Conservation (phyloP, 768 basidiomycete genomes). For the Mycena haematopus region DNA sequence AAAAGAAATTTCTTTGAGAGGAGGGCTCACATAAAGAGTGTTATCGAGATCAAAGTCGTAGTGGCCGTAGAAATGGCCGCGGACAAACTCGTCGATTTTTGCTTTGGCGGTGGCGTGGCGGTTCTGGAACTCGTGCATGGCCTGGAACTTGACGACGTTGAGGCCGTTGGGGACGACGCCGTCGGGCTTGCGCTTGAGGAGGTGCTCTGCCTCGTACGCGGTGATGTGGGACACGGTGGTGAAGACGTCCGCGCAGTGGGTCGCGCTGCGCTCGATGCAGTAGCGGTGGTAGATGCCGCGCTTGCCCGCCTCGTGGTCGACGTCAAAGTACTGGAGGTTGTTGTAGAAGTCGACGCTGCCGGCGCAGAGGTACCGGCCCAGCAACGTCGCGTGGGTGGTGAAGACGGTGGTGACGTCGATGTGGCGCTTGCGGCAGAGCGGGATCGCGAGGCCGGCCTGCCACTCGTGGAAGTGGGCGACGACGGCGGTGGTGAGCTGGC, state of each 20-base stretch:
- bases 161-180: slow-evolving; percentile 97
- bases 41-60: background rate
- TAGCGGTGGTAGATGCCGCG: slow-evolving; percentile 98
- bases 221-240: slow-evolving; percentile 98
- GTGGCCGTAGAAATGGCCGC: background rate
- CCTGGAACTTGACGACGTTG: slow-evolving; percentile 98
- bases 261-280: slow-evolving; percentile 94
- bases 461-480: slow-evolving; percentile 99
- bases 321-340: slow-evolving; percentile 99
- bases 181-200: slow-evolving; percentile 96
- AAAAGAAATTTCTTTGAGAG: background rate
- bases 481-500: slow-evolving; percentile 84
- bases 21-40: background rate
- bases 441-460: slow-evolving; percentile 97
- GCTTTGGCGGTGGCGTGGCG: slow-evolving; percentile 65
- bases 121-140: slow-evolving; percentile 99
- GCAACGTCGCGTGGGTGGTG: slow-evolving; percentile 97
- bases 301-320: slow-evolving; percentile 99
- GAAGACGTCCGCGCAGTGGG: slow-evolving; percentile 97
- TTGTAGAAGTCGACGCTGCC: slow-evolving; percentile 99
- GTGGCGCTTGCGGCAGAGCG: slow-evolving; percentile 93
- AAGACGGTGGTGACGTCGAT: slow-evolving; percentile 99
- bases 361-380: slow-evolving; percentile 98
- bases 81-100: slow-evolving; percentile 57
- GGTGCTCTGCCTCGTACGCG: slow-evolving; percentile 94